phyloP scores from a whole-genome alignment of 208 protist species.

The Wallacemonas sp. region DNA sequence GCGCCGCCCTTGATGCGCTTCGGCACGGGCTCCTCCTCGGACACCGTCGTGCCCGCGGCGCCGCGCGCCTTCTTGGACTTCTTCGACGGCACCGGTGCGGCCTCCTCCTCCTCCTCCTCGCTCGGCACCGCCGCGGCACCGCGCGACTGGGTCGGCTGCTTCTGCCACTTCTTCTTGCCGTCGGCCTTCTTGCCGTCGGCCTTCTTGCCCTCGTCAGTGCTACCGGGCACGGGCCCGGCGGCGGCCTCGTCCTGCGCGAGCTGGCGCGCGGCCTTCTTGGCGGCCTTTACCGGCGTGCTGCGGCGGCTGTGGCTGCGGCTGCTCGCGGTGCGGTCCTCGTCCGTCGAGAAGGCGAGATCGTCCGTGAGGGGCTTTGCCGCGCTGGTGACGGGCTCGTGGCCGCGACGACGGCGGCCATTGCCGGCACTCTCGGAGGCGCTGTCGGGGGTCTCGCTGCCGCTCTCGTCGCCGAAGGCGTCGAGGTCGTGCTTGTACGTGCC shows the following conservation, averaged over 20 bases:
- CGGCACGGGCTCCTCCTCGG: slow-evolving; percentile 6
- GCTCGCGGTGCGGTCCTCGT: background rate
- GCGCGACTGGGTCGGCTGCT: slow-evolving; percentile 5
- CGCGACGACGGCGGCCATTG: slow-evolving; percentile 14
- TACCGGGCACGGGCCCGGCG: background rate
- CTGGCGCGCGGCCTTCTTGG: slow-evolving; percentile 14
- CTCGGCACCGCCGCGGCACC: background rate
- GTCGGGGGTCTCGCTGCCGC: slow-evolving; percentile 11
- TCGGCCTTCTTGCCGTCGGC: slow-evolving; percentile 14
- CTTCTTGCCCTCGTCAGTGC: slow-evolving; percentile 14
- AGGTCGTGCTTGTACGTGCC: slow-evolving; percentile 30
- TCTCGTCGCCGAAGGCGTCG: slow-evolving; percentile 13
- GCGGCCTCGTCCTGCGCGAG: slow-evolving; percentile 4
- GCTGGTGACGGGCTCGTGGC: slow-evolving; percentile 38
- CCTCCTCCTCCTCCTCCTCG: background rate
- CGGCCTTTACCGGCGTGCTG: background rate
- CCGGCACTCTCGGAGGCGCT: background rate
- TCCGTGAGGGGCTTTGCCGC: slow-evolving; percentile 13
- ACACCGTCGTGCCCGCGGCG: background rate
- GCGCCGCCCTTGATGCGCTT: background rate
- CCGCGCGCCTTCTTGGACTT: background rate
- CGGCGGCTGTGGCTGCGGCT: background rate
- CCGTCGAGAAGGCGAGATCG: slow-evolving; percentile 4
- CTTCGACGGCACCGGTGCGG: background rate
- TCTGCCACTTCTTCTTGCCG: background rate